phyloP scores from a whole-genome alignment of 23 red algal species.

The Chondrus crispus region DNA sequence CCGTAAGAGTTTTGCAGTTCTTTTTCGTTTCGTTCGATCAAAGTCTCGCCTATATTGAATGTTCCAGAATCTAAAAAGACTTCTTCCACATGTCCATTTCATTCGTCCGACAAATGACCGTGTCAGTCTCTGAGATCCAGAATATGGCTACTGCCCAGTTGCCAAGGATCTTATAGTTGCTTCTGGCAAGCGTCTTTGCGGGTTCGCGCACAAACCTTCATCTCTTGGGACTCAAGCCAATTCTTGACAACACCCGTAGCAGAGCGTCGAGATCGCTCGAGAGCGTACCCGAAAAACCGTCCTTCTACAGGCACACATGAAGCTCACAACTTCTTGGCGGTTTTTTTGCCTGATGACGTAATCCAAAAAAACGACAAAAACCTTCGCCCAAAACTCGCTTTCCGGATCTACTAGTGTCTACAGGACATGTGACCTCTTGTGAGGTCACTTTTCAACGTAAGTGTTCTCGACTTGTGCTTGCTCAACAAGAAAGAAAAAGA shows the following conservation, averaged over 20 bases:
- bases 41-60: neutral
- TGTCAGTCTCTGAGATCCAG: neutral
- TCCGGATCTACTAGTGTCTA: conserved; percentile 13
- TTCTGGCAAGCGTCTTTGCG: neutral
- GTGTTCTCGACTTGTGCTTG: too few species aligned
- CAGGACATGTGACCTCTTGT: too few species aligned
- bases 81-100: neutral
- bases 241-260: conserved; percentile 4
- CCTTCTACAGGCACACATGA: conserved; percentile 24
- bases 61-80: too few species aligned
- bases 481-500: too few species aligned
- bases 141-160: too few species aligned
- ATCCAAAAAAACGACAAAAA: conserved; percentile 31
- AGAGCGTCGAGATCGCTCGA: neutral
- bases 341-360: neutral
- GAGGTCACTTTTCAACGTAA: too few species aligned
- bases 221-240: conserved; percentile 19
- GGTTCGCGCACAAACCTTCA: neutral
- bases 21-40: neutral
- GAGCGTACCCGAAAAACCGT: neutral
- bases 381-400: conserved; percentile 26
- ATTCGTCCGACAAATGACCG: neutral
- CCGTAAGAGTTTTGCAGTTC: neutral
- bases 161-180: too few species aligned
- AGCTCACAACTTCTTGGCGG: neutral